Conservation (phyloP, 164 flowering plant species). For the Tetrastigma voinierianum region DNA sequence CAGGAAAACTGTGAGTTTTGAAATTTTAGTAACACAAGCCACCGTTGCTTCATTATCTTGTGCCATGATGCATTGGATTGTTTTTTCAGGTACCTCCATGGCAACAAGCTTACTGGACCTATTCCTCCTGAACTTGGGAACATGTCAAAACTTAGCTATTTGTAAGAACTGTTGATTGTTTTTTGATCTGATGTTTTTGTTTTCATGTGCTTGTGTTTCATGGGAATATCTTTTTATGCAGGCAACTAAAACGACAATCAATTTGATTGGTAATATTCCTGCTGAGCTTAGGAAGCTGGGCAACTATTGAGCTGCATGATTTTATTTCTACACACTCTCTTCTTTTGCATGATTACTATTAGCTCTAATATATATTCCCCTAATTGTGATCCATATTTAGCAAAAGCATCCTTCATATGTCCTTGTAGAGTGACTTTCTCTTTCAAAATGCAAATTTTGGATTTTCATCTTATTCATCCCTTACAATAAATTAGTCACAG, state of each 20-base stretch:
- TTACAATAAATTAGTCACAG: neutral
- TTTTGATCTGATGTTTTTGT: neutral
- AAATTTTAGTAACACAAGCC: no score
- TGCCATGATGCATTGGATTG: neutral
- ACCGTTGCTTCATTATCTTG: neutral
- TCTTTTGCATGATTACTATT: no score
- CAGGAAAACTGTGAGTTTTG: slow-evolving; percentile 82
- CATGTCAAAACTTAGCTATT: slow-evolving; percentile 89
- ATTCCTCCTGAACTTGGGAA: slow-evolving; percentile 96
- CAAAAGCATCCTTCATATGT: neutral
- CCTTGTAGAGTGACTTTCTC: no score
- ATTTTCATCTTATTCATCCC: no score
- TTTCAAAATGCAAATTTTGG: no score
- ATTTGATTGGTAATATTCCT: slow-evolving; percentile 67
- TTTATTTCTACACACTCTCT: neutral
- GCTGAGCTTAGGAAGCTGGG: slow-evolving; percentile 84
- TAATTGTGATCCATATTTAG: no score
- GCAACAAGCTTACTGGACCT: slow-evolving; percentile 79
- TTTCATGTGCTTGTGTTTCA: neutral
- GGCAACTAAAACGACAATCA: slow-evolving; percentile 84
- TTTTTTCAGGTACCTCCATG: slow-evolving; percentile 71
- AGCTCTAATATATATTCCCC: no score
- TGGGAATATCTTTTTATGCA: slow-evolving; percentile 18
- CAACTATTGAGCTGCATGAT: slow-evolving; percentile 84
- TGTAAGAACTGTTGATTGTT: slow-evolving; percentile 41